Percentiles rank a stretch among this genome's conserved stretches.
Evolutionary conservation across 352 stramenopile genomes (phyloP).

Genomic region (Globisporangium splendens): DNA sequence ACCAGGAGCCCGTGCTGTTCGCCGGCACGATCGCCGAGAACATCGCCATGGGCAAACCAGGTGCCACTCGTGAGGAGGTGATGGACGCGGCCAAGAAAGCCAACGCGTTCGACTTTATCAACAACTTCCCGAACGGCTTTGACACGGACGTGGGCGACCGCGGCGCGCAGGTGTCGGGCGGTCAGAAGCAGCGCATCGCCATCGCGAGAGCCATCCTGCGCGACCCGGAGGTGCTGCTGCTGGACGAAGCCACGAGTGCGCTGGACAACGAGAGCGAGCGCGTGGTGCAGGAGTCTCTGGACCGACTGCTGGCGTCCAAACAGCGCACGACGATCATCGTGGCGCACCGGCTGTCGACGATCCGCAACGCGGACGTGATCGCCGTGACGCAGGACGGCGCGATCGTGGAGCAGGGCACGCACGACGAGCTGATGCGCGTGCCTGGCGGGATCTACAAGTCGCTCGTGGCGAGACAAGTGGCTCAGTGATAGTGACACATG

Average conservation of each 20-base stretch:
- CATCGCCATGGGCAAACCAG: constrained; percentile 32
- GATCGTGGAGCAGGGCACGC: constrained; percentile 81
- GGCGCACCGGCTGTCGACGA: constrained; percentile 84
- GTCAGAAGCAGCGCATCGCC: constrained; percentile 89
- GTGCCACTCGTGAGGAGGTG: constrained; percentile 76
- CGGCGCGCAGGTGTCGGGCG: constrained; percentile 85
- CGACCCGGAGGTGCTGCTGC: constrained; percentile 85
- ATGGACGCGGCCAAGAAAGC: constrained; percentile 73
- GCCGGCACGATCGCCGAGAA: constrained; percentile 59
- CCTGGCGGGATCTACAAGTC: constrained; percentile 18
- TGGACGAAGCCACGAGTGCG: constrained; percentile 88
- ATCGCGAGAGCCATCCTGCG: constrained; percentile 91
- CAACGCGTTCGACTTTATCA: constrained; percentile 91
- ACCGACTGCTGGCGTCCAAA: constrained; percentile 36
- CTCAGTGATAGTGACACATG: too few relatives aligned
- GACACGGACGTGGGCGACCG: constrained; percentile 88
- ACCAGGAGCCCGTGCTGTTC: constrained; percentile 85
- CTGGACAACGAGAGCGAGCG: constrained; percentile 43
- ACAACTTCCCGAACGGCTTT: constrained; percentile 80
- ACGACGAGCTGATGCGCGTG: constrained; percentile 48
- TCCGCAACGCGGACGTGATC: constrained; percentile 88
- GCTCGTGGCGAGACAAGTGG: constrained; percentile 19
- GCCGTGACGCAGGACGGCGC: constrained; percentile 71
- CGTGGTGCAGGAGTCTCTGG: constrained; percentile 46
- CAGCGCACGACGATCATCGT: constrained; percentile 79